A percentile compares a stretch with the other conserved stretches of the same genome.
Evolutionary conservation across 331 rosid genomes (phyloP).

Genomic region (Rosa hybrid): DNA sequence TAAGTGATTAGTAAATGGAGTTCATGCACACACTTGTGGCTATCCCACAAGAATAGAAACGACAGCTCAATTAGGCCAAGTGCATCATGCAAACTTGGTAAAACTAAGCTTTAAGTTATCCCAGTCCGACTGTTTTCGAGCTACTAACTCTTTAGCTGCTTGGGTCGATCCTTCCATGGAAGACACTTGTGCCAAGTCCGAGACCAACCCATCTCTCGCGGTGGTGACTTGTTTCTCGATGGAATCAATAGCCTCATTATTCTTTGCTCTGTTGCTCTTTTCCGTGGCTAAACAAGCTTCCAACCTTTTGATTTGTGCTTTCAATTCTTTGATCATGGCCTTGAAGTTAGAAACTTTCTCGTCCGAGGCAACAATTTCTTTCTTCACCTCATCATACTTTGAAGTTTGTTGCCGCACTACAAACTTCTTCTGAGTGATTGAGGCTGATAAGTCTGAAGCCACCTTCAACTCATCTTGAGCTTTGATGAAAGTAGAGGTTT

Average conservation of each 20-base stretch:
- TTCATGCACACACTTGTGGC: too few species aligned
- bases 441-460: not conserved
- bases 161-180: not conserved
- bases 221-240: not conserved
- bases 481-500: not conserved
- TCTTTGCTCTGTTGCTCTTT: not conserved
- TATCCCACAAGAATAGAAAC: too few species aligned
- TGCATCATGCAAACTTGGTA: not conserved
- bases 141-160: not conserved
- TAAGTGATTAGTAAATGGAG: not conserved
- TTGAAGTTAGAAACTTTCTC: not conserved
- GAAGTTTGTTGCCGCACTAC: not conserved
- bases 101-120: not conserved
- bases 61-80: not conserved
- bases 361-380: not conserved
- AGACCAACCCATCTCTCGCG: not conserved
- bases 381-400: not conserved
- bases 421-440: not conserved
- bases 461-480: not conserved
- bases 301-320: not conserved
- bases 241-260: not conserved
- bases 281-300: not conserved
- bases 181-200: constrained; percentile 5
- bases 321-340: constrained; percentile 9
- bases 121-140: not conserved